A percentile compares a stretch with the other conserved stretches of the same genome.
phyloP scores from a whole-genome alignment of 2,329 filamentous ascomycete species.

The Colletotrichum gigasporum region DNA sequence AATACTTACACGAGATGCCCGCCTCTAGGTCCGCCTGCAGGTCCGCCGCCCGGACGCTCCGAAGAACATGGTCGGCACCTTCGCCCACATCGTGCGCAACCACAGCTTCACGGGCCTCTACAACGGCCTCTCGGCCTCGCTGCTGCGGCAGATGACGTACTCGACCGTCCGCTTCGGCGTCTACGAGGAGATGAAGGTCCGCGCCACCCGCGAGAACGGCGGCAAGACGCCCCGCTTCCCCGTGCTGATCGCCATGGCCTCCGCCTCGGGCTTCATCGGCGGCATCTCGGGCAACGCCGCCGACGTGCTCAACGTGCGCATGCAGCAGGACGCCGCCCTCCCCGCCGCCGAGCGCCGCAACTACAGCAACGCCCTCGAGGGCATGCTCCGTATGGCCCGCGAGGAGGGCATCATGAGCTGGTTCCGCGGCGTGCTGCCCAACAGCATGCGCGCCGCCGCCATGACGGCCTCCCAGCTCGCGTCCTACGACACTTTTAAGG shows the following conservation, averaged over 20 bases:
- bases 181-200: constrained; percentile 91
- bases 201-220: constrained; percentile 56
- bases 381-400: constrained; percentile 85
- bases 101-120: constrained; percentile 87
- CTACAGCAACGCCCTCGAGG: constrained; percentile 90
- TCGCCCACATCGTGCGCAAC: constrained; percentile 80
- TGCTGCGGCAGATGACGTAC: constrained; percentile 95
- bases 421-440: constrained; percentile 88
- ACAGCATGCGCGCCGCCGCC: constrained; percentile 81
- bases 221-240: constrained; percentile 70
- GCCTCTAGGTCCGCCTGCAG: constrained; percentile 81
- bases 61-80: constrained; percentile 85
- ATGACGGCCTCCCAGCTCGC: constrained; percentile 90
- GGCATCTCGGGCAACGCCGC: constrained; percentile 93
- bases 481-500: constrained; percentile 86
- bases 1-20: constrained; percentile 10
- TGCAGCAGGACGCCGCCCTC: constrained; percentile 92
- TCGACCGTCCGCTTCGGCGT: constrained; percentile 95
- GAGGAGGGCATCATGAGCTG: constrained; percentile 81
- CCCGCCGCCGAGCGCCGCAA: constrained; percentile 79
- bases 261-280: constrained; percentile 84
- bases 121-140: constrained; percentile 88
- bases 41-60: constrained; percentile 80
- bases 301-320: constrained; percentile 96
- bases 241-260: constrained; percentile 84